A percentile compares a stretch with the other conserved stretches of the same genome.
Evolutionary conservation across 805 yeast genomes (phyloP).

Genomic region (Starmerella riodocensis): DNA sequence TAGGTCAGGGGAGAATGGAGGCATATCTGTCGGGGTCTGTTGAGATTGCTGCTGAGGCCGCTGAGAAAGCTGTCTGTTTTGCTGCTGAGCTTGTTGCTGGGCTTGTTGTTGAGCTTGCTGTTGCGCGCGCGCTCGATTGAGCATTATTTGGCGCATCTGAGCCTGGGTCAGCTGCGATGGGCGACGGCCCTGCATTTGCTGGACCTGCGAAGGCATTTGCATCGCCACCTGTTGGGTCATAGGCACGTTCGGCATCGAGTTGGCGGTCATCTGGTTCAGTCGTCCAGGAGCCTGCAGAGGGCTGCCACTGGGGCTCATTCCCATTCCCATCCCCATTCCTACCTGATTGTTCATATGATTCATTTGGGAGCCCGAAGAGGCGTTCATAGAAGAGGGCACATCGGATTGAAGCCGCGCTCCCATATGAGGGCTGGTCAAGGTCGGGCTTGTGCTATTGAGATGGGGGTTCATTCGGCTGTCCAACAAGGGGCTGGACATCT

Average conservation of each 20-base stretch:
- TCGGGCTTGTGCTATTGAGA: too few relatives aligned
- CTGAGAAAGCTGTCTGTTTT: too few relatives aligned
- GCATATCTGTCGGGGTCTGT: not conserved
- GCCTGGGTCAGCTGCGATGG: conserved; percentile 7
- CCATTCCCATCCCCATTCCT: conserved; percentile 1
- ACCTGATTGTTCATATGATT: not conserved
- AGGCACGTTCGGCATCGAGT: not conserved
- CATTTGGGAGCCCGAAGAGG: not conserved
- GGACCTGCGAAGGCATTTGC: conserved; percentile 13
- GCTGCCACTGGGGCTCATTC: not conserved
- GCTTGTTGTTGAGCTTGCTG: conserved; percentile 6
- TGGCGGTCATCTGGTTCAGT: not conserved
- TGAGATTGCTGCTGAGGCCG: not conserved
- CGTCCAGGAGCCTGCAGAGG: conserved; percentile 2
- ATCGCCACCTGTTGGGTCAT: conserved; percentile 11
- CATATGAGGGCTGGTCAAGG: too few relatives aligned
- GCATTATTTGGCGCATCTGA: conserved; percentile 14
- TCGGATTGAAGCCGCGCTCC: too few relatives aligned
- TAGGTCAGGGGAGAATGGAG: not conserved
- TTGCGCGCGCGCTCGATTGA: conserved; percentile 8
- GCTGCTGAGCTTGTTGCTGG: conserved; percentile 5
- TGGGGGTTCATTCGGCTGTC: conserved; percentile 22
- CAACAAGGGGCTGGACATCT: conserved; percentile 13
- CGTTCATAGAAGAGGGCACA: too few relatives aligned
- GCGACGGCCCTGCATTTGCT: conserved; percentile 6